A percentile compares a stretch with the other conserved stretches of the same genome.
These are phyloP conservation scores for Vaccinium vitisidaea DNA, from an alignment of 148 eudicot genomes.

Conservation along the genomic window DNA sequence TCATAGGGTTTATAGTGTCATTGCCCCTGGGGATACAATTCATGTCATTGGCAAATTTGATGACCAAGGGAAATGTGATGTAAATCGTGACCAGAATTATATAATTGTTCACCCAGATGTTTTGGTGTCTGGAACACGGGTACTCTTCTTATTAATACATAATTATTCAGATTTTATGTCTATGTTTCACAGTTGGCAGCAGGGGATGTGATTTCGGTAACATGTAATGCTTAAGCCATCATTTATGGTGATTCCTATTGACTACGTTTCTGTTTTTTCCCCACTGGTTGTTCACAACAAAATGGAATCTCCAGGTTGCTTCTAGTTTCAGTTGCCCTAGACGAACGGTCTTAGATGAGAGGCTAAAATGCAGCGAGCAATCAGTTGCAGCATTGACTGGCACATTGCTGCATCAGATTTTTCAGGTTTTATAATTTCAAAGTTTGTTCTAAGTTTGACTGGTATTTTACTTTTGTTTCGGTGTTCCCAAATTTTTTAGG, in stretches of 20 bases:
- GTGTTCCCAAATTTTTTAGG: background rate
- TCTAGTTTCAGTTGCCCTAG: conserved; percentile 88
- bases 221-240: background rate
- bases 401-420: conserved; percentile 87
- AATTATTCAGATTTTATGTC: background rate
- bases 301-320: conserved; percentile 57
- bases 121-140: conserved; percentile 94
- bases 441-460: background rate
- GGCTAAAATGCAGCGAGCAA: conserved; percentile 67
- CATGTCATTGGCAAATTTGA: conserved; percentile 83
- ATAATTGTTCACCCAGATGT: conserved; percentile 80
- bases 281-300: conserved; percentile 6
- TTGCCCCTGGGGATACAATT: conserved; percentile 90
- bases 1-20: conserved; percentile 69
- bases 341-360: conserved; percentile 90
- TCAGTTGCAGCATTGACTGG: conserved; percentile 85
- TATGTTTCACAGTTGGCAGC: background rate
- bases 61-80: conserved; percentile 63
- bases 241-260: background rate
- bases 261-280: background rate
- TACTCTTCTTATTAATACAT: conserved; percentile 25
- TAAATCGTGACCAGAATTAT: conserved; percentile 70
- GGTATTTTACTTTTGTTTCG: background rate
- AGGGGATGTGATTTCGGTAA: background rate
- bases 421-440: conserved; percentile 54